These are phyloP conservation scores for Aspergillus sergii DNA, from an alignment of 2,329 filamentous ascomycete species.

Conservation along the genomic window DNA sequence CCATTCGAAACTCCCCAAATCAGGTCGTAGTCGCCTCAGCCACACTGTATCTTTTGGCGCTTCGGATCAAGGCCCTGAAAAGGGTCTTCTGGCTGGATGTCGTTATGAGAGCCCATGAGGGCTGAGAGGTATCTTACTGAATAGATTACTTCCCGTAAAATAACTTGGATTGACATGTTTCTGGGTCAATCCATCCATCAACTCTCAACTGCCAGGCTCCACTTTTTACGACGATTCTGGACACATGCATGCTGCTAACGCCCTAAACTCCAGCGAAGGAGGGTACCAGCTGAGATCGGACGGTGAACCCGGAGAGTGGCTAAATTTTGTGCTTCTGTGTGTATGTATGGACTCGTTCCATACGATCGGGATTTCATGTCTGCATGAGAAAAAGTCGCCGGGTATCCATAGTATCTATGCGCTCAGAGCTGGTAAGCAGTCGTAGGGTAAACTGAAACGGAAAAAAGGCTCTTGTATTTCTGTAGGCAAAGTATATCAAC, in stretches of 20 bases:
- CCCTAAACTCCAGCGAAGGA: slow-evolving; percentile 12
- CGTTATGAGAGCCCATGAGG: background rate
- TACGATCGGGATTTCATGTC: slow-evolving; percentile 28
- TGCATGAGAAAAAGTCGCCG: slow-evolving; percentile 23
- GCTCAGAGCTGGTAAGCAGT: background rate
- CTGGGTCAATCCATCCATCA: background rate
- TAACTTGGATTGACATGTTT: background rate
- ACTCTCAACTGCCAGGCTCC: slow-evolving; percentile 14
- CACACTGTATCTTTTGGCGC: background rate
- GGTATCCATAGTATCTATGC: slow-evolving; percentile 9
- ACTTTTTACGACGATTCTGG: slow-evolving; percentile 25
- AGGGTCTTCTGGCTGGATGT: background rate
- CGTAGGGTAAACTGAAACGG: background rate
- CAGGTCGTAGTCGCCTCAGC: slow-evolving; percentile 5
- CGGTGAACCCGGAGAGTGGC: slow-evolving; percentile 24
- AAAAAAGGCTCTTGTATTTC: background rate
- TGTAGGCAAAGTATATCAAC: background rate
- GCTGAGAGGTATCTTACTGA: background rate
- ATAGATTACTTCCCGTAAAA: background rate
- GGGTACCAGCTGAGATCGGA: slow-evolving; percentile 27
- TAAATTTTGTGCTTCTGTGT: slow-evolving; percentile 5
- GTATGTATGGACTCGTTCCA: slow-evolving; percentile 20
- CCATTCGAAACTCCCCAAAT: slow-evolving; percentile 20
- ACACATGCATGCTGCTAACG: slow-evolving; percentile 26
- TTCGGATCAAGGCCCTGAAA: background rate